A percentile compares a stretch with the other conserved stretches of the same genome.
These are phyloP conservation scores for Saturnispora serradocipensis DNA, from an alignment of 805 yeast species.

Conservation along the genomic window DNA sequence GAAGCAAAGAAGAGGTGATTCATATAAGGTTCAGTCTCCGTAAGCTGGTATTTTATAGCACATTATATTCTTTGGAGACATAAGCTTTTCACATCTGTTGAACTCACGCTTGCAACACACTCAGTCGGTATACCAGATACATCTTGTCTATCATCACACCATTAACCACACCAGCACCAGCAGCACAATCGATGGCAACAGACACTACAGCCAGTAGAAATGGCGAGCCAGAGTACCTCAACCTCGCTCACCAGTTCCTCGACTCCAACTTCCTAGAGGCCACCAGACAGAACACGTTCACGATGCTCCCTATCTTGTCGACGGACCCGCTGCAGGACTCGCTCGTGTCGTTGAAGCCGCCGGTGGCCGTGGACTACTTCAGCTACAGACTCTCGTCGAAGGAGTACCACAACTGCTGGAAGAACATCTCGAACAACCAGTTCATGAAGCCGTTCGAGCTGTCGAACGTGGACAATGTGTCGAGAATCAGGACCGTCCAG, in stretches of 20 bases:
- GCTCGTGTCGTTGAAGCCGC: constrained; percentile 13
- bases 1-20: background rate
- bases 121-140: too few relatives aligned
- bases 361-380: constrained; percentile 33
- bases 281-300: constrained; percentile 16
- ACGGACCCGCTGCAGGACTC: constrained; percentile 10
- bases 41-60: too few relatives aligned
- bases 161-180: background rate
- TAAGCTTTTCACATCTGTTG: too few relatives aligned
- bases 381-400: constrained; percentile 28
- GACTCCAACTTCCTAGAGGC: constrained; percentile 24
- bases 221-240: constrained; percentile 11
- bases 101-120: too few relatives aligned
- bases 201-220: background rate
- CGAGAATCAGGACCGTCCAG: constrained; percentile 16
- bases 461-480: constrained; percentile 21
- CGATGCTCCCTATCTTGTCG: constrained; percentile 20
- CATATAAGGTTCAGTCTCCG: background rate
- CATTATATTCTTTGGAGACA: too few relatives aligned
- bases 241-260: constrained; percentile 23
- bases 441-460: constrained; percentile 28
- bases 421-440: constrained; percentile 28
- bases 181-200: background rate
- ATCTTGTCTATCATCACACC: too few relatives aligned
- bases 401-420: constrained; percentile 35